Evolutionary conservation across 2,329 filamentous ascomycete genomes (phyloP).

Genomic region (Fusarium mundagurra): DNA sequence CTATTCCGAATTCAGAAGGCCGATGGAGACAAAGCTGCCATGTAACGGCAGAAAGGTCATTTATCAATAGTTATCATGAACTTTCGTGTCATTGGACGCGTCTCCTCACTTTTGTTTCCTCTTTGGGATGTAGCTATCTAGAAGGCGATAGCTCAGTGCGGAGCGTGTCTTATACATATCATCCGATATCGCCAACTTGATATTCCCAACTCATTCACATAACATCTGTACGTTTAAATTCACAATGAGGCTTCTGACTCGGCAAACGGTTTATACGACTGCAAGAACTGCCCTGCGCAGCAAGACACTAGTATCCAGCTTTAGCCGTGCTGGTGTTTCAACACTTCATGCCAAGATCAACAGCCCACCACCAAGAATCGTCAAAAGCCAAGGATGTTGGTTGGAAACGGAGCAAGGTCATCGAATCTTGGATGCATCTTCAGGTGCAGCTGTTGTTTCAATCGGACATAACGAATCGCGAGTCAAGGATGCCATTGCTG

Average conservation of each 20-base stretch:
- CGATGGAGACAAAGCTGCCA: slow-evolving; percentile 25
- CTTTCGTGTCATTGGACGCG: slow-evolving; percentile 3
- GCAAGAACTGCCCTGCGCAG: not conserved
- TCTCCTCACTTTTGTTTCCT: slow-evolving; percentile 9
- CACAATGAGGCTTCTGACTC: not conserved
- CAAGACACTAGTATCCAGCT: not conserved
- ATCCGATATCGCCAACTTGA: not conserved
- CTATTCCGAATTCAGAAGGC: slow-evolving; percentile 27
- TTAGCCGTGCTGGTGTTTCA: slow-evolving; percentile 1
- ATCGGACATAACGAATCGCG: slow-evolving; percentile 25
- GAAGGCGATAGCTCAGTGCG: not conserved
- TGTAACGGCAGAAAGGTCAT: not conserved
- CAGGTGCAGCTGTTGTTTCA: slow-evolving; percentile 27
- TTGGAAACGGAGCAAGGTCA: slow-evolving; percentile 21
- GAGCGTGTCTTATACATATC: slow-evolving; percentile 2
- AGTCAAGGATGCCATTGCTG: slow-evolving; percentile 24
- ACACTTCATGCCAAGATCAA: slow-evolving; percentile 31
- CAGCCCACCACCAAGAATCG: slow-evolving; percentile 18
- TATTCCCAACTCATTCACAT: not conserved
- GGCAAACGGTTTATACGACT: not conserved
- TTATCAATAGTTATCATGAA: slow-evolving; percentile 1
- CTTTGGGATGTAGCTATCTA: not conserved
- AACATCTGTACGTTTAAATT: fast-evolving
- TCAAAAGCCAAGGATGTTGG: slow-evolving; percentile 24
- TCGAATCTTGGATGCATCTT: slow-evolving; percentile 24